Percentiles rank a stretch among this genome's conserved stretches.
Evolutionary conservation across 2,329 filamentous ascomycete species (phyloP).

Genomic region (Beauveria pseudobassiana): DNA sequence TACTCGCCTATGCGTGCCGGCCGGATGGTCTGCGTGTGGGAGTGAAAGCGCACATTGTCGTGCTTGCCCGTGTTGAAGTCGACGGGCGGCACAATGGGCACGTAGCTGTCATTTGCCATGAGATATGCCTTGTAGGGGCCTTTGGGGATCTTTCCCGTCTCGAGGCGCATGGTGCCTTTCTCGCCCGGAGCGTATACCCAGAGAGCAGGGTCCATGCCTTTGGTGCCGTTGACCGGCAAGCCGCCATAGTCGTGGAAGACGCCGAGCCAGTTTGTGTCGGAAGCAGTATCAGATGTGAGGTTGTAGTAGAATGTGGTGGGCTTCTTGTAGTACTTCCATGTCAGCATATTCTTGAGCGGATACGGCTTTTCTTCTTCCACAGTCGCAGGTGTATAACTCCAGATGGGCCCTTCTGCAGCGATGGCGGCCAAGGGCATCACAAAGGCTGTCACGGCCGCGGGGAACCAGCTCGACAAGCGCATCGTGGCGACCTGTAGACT

Average conservation of each 20-base stretch:
- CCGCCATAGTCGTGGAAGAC: conserved; percentile 27
- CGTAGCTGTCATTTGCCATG: conserved; percentile 28
- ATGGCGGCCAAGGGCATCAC: background rate
- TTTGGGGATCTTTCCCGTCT: conserved; percentile 17
- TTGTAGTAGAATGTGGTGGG: conserved; percentile 28
- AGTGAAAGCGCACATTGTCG: conserved; percentile 11
- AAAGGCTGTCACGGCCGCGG: background rate
- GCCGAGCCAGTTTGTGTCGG: conserved; percentile 31
- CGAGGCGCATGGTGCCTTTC: conserved; percentile 22
- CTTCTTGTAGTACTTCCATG: background rate
- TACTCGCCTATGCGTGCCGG: conserved; percentile 28
- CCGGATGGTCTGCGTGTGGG: conserved; percentile 24
- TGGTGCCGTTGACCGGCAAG: conserved; percentile 25
- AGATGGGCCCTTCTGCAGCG: background rate
- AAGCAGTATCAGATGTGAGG: conserved; percentile 17
- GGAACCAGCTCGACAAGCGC: background rate
- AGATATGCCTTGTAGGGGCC: conserved; percentile 31
- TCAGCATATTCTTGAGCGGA: background rate
- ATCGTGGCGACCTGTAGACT: background rate
- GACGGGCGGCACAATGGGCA: conserved; percentile 27
- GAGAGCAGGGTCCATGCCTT: conserved; percentile 21
- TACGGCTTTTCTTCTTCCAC: background rate
- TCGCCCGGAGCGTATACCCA: conserved; percentile 27
- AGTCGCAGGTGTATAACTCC: background rate
- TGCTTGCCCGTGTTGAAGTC: conserved; percentile 19